These are phyloP conservation scores for Astrocystis sublimbata DNA, from an alignment of 495 filamentous ascomycete species.

Conservation along the genomic window DNA sequence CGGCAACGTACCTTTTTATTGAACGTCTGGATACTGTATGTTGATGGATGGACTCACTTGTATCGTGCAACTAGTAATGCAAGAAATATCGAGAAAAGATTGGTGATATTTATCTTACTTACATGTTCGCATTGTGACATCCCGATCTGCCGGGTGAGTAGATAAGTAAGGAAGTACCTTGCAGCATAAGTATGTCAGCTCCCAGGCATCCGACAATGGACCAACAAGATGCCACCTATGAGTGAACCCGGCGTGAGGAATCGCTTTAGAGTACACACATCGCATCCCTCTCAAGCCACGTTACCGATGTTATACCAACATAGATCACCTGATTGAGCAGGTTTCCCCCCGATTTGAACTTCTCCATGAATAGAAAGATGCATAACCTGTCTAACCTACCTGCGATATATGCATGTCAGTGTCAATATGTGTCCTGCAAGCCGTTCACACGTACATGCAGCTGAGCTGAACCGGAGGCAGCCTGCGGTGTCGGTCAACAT, in stretches of 20 bases:
- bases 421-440: background rate
- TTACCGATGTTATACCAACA: too few species aligned
- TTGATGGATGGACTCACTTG: too few species aligned
- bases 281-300: too few species aligned
- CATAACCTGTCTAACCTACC: background rate
- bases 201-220: background rate
- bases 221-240: background rate
- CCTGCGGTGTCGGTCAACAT: background rate
- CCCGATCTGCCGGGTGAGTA: background rate
- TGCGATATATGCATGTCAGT: background rate
- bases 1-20: too few species aligned
- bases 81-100: background rate
- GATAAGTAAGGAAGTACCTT: background rate
- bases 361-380: too few species aligned
- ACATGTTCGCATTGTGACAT: background rate
- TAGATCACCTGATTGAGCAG: too few species aligned
- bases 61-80: too few species aligned
- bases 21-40: too few species aligned
- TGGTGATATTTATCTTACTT: constrained; percentile 1
- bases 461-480: background rate
- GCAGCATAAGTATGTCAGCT: constrained; percentile 2
- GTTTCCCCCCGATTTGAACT: too few species aligned
- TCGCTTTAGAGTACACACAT: background rate
- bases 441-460: too few species aligned
- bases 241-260: background rate